Evolutionary conservation across 495 filamentous ascomycete species (phyloP), one percentile per base, ranked within the genome.

Genomic region (Penicillium fimorum): DNA sequence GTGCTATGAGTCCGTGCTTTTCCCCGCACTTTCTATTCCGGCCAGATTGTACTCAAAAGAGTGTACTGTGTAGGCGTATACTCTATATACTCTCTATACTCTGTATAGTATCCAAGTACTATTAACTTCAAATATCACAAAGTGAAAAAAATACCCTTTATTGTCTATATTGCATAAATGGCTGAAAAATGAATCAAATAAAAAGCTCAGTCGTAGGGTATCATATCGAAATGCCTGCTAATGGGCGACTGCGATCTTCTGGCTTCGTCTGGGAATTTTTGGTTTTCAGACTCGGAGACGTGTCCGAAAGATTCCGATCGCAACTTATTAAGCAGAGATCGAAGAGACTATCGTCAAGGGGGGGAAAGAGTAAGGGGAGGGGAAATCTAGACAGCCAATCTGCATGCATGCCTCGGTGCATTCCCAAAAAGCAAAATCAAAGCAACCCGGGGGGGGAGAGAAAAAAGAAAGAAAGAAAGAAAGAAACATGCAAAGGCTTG

Each of bases 161-260:
- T 55, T 55, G 32, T 57, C 55, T 57, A 57, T 57, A 44, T 57
- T 20, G 46, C 54, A 58, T 53, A 70, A 66, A 64, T 70, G 62
- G 60, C 56, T 64, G 58, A 50, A 61, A 70, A 68, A 54, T 40
- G 15, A 50, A 48, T 24, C 29, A 58, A 59, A 56, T 40, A 53
- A 61, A 61, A 60, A 75, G 69, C 68, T 75, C 71, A 70, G 71
- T 71, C 70, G 71, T 77, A 75, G 74, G 74, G 74, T 77, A 77
- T 77, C 74, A 77, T 74, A 74, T 74, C 71, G 68, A 74, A 76
- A 76, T 73, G 74, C 74, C 74, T 74, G 74, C 72, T 76, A 74
- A 76, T 73, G 66, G 66, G 68, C 65, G 70, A 76, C 74, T 73
- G 72, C 67, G 70, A 71, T 73, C 70, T 68, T 67, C 60, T 59